Percentiles rank a stretch among this genome's conserved stretches.
phyloP scores from a whole-genome alignment of 176 grass and related monocot genomes.

The Miscanthus lutarioriparius region DNA sequence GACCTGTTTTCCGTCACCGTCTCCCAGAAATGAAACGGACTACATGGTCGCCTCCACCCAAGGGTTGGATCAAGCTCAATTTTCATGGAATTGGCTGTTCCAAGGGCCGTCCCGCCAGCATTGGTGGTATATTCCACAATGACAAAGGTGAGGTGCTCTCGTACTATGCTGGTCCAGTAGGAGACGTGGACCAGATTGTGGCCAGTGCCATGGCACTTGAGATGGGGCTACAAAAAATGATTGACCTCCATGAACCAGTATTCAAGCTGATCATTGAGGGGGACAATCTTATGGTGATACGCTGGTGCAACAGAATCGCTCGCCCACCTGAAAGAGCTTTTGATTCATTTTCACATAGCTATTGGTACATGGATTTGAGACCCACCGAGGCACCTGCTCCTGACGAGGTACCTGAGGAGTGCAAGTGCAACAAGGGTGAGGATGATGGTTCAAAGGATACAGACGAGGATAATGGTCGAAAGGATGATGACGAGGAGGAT shows the following conservation, averaged over 20 bases:
- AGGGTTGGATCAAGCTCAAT: slow-evolving; percentile 18
- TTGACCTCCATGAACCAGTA: neutral
- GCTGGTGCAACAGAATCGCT: slow-evolving; percentile 7
- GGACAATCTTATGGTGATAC: slow-evolving; percentile 3
- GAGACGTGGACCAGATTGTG: neutral
- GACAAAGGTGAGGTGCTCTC: slow-evolving; percentile 26
- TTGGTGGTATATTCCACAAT: slow-evolving; percentile 20
- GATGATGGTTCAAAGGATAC: neutral
- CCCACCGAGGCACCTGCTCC: neutral
- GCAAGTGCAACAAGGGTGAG: neutral
- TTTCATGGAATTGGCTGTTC: slow-evolving; percentile 25
- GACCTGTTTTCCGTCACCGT: slow-evolving; percentile 4
- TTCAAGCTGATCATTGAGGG: slow-evolving; percentile 17
- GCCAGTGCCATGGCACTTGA: slow-evolving; percentile 21
- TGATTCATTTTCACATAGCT: neutral
- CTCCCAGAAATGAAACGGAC: neutral
- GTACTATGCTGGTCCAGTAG: slow-evolving; percentile 20
- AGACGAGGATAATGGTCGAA: neutral
- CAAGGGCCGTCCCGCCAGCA: neutral
- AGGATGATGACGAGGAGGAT: neutral
- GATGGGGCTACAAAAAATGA: neutral
- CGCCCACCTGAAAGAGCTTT: neutral
- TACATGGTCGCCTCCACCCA: slow-evolving; percentile 26
- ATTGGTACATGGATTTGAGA: slow-evolving; percentile 17
- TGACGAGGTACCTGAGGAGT: neutral